Conservation (phyloP, 257 asterid genomes). For the Scutellaria galericulata region DNA sequence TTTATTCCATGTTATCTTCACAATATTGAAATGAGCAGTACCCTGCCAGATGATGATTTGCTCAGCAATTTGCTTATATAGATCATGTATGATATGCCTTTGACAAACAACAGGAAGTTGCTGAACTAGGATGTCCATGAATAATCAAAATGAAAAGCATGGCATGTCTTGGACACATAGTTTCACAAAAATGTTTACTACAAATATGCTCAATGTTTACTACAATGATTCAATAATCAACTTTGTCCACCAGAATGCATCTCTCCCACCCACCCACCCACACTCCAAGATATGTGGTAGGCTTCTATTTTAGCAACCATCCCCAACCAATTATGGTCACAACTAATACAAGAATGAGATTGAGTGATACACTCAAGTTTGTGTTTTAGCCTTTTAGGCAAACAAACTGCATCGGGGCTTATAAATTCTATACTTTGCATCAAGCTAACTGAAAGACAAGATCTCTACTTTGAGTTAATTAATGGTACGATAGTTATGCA, state of each 20-base stretch:
- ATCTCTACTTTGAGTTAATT: background rate
- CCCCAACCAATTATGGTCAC: background rate
- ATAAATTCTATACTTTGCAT: background rate
- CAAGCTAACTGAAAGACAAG: constrained; percentile 13
- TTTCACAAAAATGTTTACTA: background rate
- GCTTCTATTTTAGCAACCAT: too few relatives aligned
- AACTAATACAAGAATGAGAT: background rate
- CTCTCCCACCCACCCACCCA: too few relatives aligned
- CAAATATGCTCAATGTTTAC: background rate
- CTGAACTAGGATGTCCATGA: constrained; percentile 1
- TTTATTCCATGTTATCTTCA: background rate
- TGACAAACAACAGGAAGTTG: constrained; percentile 4
- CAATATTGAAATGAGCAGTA: constrained; percentile 11
- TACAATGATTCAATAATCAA: too few relatives aligned
- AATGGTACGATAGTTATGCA: background rate
- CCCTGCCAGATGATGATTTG: constrained; percentile 18
- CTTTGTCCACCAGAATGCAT: too few relatives aligned
- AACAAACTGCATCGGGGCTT: background rate
- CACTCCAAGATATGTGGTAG: too few relatives aligned
- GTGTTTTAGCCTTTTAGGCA: too few relatives aligned
- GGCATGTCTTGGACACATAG: background rate
- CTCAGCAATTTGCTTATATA: background rate
- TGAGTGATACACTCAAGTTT: background rate
- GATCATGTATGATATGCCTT: background rate
- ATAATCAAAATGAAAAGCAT: background rate